Conservation (phyloP, 345 rosid species). For the Pugionium cornutum region DNA sequence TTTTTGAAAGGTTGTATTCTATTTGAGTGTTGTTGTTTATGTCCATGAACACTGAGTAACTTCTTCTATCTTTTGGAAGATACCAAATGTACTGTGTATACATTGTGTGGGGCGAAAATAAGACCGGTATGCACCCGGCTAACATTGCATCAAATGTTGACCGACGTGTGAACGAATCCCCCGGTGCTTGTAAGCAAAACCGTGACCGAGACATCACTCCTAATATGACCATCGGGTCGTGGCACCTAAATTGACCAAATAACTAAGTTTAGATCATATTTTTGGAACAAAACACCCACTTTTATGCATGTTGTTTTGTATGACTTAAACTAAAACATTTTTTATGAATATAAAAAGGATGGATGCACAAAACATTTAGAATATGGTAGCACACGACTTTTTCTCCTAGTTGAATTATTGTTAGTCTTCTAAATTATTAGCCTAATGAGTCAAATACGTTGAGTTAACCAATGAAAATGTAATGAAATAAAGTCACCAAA, state of each 20-base stretch:
- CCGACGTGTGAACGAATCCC: slow-evolving; percentile 57
- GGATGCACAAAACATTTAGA: not conserved
- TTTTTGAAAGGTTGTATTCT: slow-evolving; percentile 28
- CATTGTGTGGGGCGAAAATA: slow-evolving; percentile 53
- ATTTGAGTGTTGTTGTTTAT: slow-evolving; percentile 19
- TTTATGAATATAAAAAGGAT: too few species aligned
- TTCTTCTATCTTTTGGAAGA: slow-evolving; percentile 43
- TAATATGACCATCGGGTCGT: slow-evolving; percentile 27
- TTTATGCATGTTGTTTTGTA: too few species aligned
- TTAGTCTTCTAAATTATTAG: not conserved
- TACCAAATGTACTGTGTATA: slow-evolving; percentile 56
- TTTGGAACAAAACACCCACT: too few species aligned
- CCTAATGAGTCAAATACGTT: not conserved
- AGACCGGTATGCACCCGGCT: slow-evolving; percentile 59
- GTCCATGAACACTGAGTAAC: slow-evolving; percentile 49
- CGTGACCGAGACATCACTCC: slow-evolving; percentile 35
- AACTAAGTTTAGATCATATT: not conserved
- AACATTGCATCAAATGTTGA: slow-evolving; percentile 58
- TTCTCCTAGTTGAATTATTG: not conserved
- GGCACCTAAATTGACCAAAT: slow-evolving; percentile 24
- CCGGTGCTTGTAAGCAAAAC: slow-evolving; percentile 52
- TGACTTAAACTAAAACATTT: too few species aligned
- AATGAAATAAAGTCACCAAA: slow-evolving; percentile 11
- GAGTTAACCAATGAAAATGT: slow-evolving; percentile 17
- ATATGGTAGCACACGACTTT: not conserved